These are phyloP conservation scores for Bryopsis sp. DNA, from an alignment of 139 green algal genomes.

Conservation along the genomic window DNA sequence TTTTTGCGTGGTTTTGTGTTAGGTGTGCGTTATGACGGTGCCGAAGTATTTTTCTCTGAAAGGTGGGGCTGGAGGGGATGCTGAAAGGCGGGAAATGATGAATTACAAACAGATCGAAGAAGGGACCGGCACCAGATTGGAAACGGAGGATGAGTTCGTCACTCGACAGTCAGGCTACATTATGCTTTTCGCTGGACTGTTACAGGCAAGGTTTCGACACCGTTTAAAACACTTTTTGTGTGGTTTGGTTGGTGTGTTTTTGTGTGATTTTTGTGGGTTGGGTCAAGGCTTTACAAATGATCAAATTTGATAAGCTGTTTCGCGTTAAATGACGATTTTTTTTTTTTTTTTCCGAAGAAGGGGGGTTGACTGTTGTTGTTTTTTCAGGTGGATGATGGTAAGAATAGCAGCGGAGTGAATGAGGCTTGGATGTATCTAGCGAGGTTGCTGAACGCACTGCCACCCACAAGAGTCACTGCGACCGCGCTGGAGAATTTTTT, in stretches of 20 bases:
- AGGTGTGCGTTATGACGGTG: no score
- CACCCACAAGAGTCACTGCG: constrained; percentile 41
- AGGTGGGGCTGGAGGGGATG: no score
- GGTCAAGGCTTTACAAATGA: no score
- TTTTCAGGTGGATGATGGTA: constrained; percentile 33
- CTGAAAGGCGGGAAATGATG: neutral
- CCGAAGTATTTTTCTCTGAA: no score
- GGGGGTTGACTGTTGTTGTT: constrained; percentile 3
- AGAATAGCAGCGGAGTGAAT: constrained; percentile 36
- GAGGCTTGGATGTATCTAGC: constrained; percentile 49
- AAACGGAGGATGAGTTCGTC: neutral
- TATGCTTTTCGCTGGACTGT: neutral
- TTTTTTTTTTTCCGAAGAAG: no score
- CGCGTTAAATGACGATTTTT: no score
- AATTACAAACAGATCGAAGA: neutral
- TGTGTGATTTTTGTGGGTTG: no score
- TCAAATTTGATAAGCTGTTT: no score
- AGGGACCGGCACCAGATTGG: no score
- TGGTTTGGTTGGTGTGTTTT: no score
- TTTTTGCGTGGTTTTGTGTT: no score
- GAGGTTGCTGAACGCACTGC: constrained; percentile 49
- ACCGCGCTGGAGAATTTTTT: constrained; percentile 53
- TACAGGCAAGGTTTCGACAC: neutral
- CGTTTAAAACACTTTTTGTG: no score
- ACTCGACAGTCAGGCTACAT: neutral